Percentiles rank a stretch among this genome's conserved stretches.
Conservation (phyloP, 768 basidiomycete species). For the Dioszegia crocea region DNA sequence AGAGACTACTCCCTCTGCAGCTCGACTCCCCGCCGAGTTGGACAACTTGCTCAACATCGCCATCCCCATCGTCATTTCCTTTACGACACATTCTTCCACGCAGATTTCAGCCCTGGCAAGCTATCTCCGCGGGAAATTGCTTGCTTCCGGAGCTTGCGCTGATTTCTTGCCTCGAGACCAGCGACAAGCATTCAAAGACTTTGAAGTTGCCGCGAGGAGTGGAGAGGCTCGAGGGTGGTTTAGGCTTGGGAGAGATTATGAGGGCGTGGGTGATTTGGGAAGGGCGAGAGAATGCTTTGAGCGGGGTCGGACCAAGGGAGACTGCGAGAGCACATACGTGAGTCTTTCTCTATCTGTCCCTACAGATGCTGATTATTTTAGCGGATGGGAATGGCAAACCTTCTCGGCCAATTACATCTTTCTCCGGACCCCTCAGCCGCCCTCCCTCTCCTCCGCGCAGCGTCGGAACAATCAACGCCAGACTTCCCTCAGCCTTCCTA, state of each 20-base stretch:
- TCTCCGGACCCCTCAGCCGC: slow-evolving; percentile 58
- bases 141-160: slow-evolving; percentile 59
- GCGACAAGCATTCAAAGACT: slow-evolving; percentile 79
- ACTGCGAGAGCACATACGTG: slow-evolving; percentile 78
- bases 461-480: slow-evolving; percentile 68
- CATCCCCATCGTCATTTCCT: slow-evolving; percentile 56
- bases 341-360: slow-evolving; percentile 41
- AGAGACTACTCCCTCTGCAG: slow-evolving; percentile 23
- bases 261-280: slow-evolving; percentile 66
- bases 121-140: slow-evolving; percentile 71
- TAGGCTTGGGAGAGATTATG: slow-evolving; percentile 83
- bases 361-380: slow-evolving; percentile 44
- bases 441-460: slow-evolving; percentile 67
- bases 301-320: slow-evolving; percentile 67
- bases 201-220: slow-evolving; percentile 72
- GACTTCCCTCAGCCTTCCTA: slow-evolving; percentile 76
- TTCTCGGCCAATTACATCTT: slow-evolving; percentile 79
- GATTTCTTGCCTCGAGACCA: slow-evolving; percentile 64
- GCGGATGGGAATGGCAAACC: slow-evolving; percentile 89
- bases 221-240: slow-evolving; percentile 86
- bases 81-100: slow-evolving; percentile 44
- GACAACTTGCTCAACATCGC: slow-evolving; percentile 60
- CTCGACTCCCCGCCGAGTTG: slow-evolving; percentile 59
- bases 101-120: slow-evolving; percentile 65
- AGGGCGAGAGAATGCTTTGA: slow-evolving; percentile 84